These are phyloP conservation scores for Emmonsia crescens DNA, from an alignment of 2,329 filamentous ascomycete species.

Conservation along the genomic window DNA sequence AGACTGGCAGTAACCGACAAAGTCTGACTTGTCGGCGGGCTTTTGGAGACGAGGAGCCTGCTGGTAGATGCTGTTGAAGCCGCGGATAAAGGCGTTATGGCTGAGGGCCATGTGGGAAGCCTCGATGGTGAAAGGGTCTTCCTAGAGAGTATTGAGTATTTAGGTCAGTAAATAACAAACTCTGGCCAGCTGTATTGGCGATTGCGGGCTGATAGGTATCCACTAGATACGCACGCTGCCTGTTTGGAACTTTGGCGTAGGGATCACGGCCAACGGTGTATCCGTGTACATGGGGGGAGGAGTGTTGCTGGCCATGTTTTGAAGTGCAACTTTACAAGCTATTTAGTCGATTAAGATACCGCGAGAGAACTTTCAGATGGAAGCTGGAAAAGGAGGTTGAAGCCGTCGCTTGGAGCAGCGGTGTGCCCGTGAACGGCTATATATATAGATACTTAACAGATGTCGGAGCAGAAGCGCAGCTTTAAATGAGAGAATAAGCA, in stretches of 20 bases:
- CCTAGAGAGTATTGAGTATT: too few relatives aligned
- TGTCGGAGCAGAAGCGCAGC: too few relatives aligned
- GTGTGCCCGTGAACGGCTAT: not conserved
- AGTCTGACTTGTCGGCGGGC: not conserved
- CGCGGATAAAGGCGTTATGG: not conserved
- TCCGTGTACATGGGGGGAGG: not conserved
- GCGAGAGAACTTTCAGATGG: not conserved
- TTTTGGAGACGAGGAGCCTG: not conserved
- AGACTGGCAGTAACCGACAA: not conserved
- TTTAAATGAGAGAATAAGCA: not conserved
- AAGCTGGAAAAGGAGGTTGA: not conserved
- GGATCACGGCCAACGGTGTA: not conserved
- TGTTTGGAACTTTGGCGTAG: not conserved
- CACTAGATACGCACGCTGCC: not conserved
- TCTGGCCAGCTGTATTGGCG: not conserved
- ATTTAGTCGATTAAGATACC: not conserved
- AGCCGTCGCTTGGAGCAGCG: not conserved
- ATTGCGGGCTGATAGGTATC: not conserved
- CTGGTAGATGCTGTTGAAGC: not conserved
- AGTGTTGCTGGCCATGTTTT: not conserved
- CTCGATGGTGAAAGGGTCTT: not conserved
- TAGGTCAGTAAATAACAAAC: not conserved
- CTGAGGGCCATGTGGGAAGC: not conserved
- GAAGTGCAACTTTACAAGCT: not conserved
- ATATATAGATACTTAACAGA: not conserved